Percentiles rank a stretch among this genome's conserved stretches.
Conservation (phyloP, 164 flowering plant species). For the Euptelea pleiosperma region DNA sequence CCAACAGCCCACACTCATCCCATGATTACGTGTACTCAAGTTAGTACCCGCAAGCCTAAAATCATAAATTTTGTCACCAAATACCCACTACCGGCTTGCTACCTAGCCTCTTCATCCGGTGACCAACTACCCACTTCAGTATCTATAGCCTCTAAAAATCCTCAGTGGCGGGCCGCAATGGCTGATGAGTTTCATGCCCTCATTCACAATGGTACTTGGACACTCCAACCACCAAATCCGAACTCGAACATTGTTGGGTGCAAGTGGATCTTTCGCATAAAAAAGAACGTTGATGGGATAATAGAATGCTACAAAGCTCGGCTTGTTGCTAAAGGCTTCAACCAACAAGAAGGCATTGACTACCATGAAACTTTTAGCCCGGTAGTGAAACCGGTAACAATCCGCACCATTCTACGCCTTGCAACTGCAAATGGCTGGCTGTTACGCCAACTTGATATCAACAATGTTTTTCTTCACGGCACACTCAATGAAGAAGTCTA, state of each 20-base stretch:
- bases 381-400: background rate
- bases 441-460: background rate
- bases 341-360: background rate
- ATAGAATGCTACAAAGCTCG: slow-evolving; percentile 4
- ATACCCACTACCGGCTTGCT: background rate
- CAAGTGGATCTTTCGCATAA: background rate
- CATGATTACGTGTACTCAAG: background rate
- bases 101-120: too few species aligned
- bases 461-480: too few species aligned
- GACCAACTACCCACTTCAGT: background rate
- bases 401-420: background rate
- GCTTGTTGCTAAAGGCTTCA: slow-evolving; percentile 9
- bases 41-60: background rate
- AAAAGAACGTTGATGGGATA: background rate
- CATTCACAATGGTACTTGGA: background rate
- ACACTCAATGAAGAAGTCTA: background rate
- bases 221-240: background rate
- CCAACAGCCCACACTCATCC: too few species aligned
- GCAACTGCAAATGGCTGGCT: background rate
- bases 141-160: background rate
- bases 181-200: slow-evolving; percentile 1
- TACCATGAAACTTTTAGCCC: background rate
- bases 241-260: background rate
- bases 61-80: background rate
- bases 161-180: slow-evolving; percentile 3